phyloP scores from a whole-genome alignment of 257 asterid genomes.

The Petrea volubilis region DNA sequence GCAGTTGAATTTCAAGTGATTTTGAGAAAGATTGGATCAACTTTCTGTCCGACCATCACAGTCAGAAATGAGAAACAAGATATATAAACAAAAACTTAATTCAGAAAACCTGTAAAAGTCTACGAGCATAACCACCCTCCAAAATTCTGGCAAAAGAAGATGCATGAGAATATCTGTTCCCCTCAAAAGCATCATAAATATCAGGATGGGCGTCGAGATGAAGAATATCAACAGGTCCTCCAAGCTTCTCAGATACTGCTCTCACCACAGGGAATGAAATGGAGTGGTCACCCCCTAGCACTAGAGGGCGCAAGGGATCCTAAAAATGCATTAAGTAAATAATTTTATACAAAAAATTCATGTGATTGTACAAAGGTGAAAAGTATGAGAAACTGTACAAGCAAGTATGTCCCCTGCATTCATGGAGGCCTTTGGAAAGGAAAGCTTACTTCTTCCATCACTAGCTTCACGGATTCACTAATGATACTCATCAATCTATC shows the following conservation, averaged over 20 bases:
- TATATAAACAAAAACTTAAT: no score
- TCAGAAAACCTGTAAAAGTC: slow-evolving; percentile 88
- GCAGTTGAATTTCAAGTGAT: no score
- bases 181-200: slow-evolving; percentile 89
- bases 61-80: no score
- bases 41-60: not conserved
- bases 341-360: no score
- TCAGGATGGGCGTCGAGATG: slow-evolving; percentile 99
- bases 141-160: slow-evolving; percentile 94
- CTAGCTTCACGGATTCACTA: slow-evolving; percentile 91
- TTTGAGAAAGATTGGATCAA: slow-evolving; percentile 3
- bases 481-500: slow-evolving; percentile 82
- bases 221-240: slow-evolving; percentile 95
- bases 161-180: slow-evolving; percentile 95
- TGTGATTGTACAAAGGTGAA: not conserved
- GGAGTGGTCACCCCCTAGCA: slow-evolving; percentile 98
- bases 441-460: slow-evolving; percentile 83
- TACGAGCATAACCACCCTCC: slow-evolving; percentile 99
- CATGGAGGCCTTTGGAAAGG: slow-evolving; percentile 22
- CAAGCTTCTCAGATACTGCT: slow-evolving; percentile 98
- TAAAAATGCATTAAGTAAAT: slow-evolving; percentile 28
- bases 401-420: no score
- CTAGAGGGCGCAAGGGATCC: slow-evolving; percentile 91
- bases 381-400: no score
- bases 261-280: slow-evolving; percentile 93